These are phyloP conservation scores for Sporodiniella umbellata DNA, from an alignment of 371 early-diverging fungal genomes.

Conservation along the genomic window DNA sequence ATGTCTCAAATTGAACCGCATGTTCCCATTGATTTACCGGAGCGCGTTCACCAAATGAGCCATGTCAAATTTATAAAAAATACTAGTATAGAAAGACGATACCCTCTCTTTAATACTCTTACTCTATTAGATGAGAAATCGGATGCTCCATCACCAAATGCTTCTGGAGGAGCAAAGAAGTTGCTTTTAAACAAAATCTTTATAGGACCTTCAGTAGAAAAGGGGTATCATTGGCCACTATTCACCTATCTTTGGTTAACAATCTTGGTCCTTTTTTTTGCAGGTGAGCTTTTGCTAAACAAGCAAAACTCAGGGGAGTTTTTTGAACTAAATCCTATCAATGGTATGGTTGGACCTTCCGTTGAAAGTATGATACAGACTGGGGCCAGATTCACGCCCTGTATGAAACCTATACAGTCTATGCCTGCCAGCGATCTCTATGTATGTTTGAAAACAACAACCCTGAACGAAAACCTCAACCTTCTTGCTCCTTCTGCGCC, in stretches of 20 bases:
- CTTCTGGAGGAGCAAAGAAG: not conserved
- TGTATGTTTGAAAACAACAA: constrained; percentile 12
- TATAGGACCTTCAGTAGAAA: constrained; percentile 6
- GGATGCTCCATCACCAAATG: not conserved
- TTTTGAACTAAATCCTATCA: constrained; percentile 46
- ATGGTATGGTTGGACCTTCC: constrained; percentile 55
- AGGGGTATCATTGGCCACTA: constrained; percentile 14
- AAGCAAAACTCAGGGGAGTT: constrained; percentile 20
- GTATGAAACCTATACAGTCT: constrained; percentile 40
- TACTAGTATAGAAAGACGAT: constrained; percentile 1
- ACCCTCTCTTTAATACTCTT: constrained; percentile 2
- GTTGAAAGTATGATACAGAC: constrained; percentile 40
- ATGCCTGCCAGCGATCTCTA: constrained; percentile 20
- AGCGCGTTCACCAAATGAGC: constrained; percentile 10
- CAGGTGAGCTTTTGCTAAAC: constrained; percentile 18
- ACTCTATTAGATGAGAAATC: constrained; percentile 1
- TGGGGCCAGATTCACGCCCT: constrained; percentile 59
- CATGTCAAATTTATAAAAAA: constrained; percentile 19
- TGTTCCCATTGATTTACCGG: not conserved
- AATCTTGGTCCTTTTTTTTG: constrained; percentile 9
- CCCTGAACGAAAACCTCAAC: not conserved
- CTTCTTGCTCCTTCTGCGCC: constrained; percentile 19
- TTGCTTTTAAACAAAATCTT: not conserved
- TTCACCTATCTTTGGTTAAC: constrained; percentile 12
- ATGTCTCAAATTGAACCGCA: not conserved